Conservation (phyloP, 2,329 filamentous ascomycete genomes). For the Neofusicoccum ribis region DNA sequence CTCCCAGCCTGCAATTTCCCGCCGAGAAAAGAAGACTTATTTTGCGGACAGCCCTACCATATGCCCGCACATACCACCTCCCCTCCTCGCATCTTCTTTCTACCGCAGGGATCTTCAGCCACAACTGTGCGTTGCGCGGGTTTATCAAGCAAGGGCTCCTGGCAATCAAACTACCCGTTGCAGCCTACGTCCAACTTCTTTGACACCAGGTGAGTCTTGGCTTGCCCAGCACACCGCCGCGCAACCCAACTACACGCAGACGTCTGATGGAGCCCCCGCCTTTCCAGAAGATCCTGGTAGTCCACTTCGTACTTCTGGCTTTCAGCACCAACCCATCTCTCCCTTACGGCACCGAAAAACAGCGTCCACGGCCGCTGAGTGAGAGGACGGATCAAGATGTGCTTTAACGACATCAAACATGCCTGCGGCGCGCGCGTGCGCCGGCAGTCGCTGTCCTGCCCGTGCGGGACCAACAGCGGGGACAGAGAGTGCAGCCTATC, state of each 20-base stretch:
- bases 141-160: neutral
- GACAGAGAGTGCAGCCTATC: conserved; percentile 18
- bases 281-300: neutral
- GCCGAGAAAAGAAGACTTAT: neutral
- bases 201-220: conserved; percentile 4
- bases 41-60: neutral
- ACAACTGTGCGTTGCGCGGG: neutral
- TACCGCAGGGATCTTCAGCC: neutral
- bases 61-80: neutral
- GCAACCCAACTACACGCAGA: neutral
- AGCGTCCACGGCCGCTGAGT: too few species aligned
- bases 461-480: conserved; percentile 13
- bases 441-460: conserved; percentile 14
- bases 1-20: conserved; percentile 5
- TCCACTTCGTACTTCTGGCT: neutral
- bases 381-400: neutral
- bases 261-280: neutral
- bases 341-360: too few species aligned
- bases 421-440: conserved; percentile 13
- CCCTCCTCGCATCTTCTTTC: neutral
- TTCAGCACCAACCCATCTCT: neutral
- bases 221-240: neutral
- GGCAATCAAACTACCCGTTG: neutral
- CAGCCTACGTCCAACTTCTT: neutral
- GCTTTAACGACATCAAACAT: conserved; percentile 18